Conservation (phyloP, 371 early-diverging fungal genomes). For the Synchytrium microbalum region DNA sequence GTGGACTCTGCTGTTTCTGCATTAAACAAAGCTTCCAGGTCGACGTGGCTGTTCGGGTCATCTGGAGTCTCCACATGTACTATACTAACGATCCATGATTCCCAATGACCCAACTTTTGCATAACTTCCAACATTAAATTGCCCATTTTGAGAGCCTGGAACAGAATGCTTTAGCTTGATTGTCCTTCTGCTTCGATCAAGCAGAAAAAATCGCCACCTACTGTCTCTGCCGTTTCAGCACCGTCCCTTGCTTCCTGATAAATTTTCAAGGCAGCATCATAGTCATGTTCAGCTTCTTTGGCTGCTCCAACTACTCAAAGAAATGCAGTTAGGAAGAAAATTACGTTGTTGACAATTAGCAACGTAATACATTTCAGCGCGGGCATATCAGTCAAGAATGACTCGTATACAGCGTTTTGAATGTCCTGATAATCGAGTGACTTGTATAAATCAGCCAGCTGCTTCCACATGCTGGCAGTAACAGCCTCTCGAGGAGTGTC, state of each 20-base stretch:
- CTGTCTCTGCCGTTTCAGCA: neutral
- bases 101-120: neutral
- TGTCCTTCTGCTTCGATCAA: too few relatives aligned
- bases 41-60: too few relatives aligned
- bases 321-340: too few relatives aligned
- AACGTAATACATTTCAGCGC: neutral
- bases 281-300: neutral
- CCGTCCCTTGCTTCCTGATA: neutral
- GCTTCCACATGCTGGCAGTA: slow-evolving; percentile 36
- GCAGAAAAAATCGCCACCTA: too few relatives aligned
- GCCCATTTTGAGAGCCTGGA: too few relatives aligned
- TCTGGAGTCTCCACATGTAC: too few relatives aligned
- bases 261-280: neutral
- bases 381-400: neutral
- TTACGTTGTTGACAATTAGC: too few relatives aligned
- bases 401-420: neutral
- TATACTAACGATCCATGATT: too few relatives aligned
- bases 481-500: slow-evolving; percentile 14
- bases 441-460: slow-evolving; percentile 53
- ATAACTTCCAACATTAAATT: neutral
- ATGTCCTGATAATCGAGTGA: slow-evolving; percentile 49
- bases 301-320: neutral
- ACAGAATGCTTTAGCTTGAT: too few relatives aligned
- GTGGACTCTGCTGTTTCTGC: neutral
- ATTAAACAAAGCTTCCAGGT: neutral